These are phyloP conservation scores for Pleurotus eryngii DNA, from an alignment of 768 basidiomycete species.

Conservation along the genomic window DNA sequence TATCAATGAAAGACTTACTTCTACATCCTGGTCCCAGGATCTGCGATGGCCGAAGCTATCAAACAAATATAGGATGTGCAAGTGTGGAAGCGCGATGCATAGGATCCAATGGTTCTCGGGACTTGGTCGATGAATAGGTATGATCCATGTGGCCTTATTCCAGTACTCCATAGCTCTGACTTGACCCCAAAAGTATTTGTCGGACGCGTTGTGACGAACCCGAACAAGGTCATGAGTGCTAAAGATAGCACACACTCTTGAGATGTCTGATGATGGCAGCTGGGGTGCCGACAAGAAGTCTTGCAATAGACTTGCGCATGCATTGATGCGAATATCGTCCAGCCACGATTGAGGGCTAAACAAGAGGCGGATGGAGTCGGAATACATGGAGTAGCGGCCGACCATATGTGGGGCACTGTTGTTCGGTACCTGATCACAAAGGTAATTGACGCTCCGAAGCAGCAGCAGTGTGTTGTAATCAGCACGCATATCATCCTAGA, in stretches of 20 bases:
- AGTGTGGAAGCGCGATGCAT: constrained; percentile 14
- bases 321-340: constrained; percentile 25
- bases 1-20: neutral
- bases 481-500: too few species aligned
- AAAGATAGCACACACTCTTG: constrained; percentile 12
- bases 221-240: constrained; percentile 17
- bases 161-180: constrained; percentile 20
- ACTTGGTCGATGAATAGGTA: constrained; percentile 29
- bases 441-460: neutral
- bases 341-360: constrained; percentile 11
- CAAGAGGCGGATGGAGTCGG: constrained; percentile 7
- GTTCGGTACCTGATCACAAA: too few species aligned
- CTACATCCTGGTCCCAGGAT: neutral
- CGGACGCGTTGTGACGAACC: constrained; percentile 11
- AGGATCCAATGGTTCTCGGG: constrained; percentile 30
- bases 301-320: constrained; percentile 16
- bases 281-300: neutral
- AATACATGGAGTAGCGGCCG: constrained; percentile 10
- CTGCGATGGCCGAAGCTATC: neutral
- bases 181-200: constrained; percentile 19
- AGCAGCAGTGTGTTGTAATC: too few species aligned
- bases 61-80: constrained; percentile 15
- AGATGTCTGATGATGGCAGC: neutral
- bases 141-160: constrained; percentile 29
- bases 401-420: too few species aligned